Percentiles rank a stretch among this genome's conserved stretches.
Evolutionary conservation across 169 alveolate species (phyloP).

Genomic region (Besnoitia besnoiti): DNA sequence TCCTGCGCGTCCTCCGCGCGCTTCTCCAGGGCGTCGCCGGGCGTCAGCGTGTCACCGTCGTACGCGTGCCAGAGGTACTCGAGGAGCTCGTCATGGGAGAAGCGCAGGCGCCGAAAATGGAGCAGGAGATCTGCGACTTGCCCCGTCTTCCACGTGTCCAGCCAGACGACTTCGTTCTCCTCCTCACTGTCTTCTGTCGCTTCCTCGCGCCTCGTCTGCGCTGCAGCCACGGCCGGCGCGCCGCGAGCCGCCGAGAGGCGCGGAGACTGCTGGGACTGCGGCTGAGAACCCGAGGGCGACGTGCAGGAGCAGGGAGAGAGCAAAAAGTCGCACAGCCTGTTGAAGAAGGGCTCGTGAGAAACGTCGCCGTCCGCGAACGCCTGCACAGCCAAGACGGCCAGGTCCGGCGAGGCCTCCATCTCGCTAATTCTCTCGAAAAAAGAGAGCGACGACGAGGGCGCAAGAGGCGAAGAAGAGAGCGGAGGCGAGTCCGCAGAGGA

Average conservation of each 20-base stretch:
- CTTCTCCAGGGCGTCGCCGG: background rate
- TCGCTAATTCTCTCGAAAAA: background rate
- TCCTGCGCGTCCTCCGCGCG: too few species aligned
- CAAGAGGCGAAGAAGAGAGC: background rate
- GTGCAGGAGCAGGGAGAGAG: background rate
- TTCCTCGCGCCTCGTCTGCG: background rate
- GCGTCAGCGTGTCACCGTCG: background rate
- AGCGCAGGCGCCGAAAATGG: background rate
- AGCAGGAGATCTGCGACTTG: background rate
- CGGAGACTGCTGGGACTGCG: background rate
- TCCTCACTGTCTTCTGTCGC: background rate
- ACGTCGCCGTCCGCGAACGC: constrained; percentile 22
- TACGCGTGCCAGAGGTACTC: background rate
- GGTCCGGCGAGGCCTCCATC: background rate
- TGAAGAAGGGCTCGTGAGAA: background rate
- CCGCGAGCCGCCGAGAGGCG: background rate
- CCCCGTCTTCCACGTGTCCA: background rate
- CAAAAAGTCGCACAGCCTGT: background rate
- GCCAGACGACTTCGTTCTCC: background rate
- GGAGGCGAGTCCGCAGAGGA: background rate
- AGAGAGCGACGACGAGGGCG: background rate
- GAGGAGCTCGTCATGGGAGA: background rate
- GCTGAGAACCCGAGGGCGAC: background rate
- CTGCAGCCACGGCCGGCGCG: background rate
- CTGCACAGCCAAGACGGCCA: constrained; percentile 1